These are phyloP conservation scores for Ustilago lituana DNA, from an alignment of 1,284 basidiomycete species.

Conservation along the genomic window DNA sequence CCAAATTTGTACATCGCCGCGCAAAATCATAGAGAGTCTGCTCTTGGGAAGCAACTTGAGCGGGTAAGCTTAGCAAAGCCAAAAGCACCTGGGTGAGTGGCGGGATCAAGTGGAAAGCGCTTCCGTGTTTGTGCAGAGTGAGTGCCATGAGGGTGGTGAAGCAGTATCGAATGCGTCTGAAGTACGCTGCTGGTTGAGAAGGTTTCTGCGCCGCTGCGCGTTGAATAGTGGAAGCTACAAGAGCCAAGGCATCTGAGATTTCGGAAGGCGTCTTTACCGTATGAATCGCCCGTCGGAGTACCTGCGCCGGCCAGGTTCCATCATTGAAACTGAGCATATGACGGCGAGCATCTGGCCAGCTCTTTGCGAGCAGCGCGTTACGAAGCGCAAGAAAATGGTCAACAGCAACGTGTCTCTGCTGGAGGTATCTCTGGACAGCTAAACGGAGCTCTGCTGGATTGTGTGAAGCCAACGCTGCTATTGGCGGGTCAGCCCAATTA, in stretches of 20 bases:
- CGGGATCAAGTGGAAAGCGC: conserved; percentile 20
- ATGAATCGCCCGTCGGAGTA: conserved; percentile 14
- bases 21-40: conserved; percentile 9
- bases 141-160: conserved; percentile 5
- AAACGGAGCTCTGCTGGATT: not conserved
- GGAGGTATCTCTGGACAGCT: conserved; percentile 5
- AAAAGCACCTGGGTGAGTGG: conserved; percentile 16
- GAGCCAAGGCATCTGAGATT: conserved; percentile 30
- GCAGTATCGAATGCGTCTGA: conserved; percentile 12
- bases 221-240: conserved; percentile 5
- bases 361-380: conserved; percentile 29
- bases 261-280: conserved; percentile 26
- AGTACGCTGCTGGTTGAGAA: not conserved
- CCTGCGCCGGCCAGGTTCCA: conserved; percentile 17
- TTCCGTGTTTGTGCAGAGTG: not conserved
- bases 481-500: not conserved
- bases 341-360: conserved; percentile 27
- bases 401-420: not conserved
- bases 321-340: conserved; percentile 29
- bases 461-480: not conserved
- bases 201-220: not conserved
- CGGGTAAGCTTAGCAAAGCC: conserved; percentile 8
- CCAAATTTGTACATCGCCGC: conserved; percentile 3
- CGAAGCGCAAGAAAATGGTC: conserved; percentile 17
- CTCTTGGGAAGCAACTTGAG: not conserved